These are phyloP conservation scores for Pythium sp. DNA, from an alignment of 352 stramenopile genomes.

Conservation along the genomic window DNA sequence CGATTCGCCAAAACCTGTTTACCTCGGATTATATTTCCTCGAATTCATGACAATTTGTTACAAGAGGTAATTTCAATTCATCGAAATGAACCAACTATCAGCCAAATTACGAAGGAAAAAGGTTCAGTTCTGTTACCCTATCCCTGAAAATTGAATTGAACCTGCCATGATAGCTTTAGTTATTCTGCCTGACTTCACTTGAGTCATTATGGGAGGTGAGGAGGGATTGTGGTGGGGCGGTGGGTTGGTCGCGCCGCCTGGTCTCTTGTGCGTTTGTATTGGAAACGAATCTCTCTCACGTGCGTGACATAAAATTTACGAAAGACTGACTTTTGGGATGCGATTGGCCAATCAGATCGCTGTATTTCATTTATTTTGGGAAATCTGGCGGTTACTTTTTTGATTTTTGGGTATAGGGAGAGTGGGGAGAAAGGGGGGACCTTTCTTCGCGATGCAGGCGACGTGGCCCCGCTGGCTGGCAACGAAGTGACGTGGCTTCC, in stretches of 20 bases:
- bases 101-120: no score
- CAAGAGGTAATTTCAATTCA: no score
- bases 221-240: neutral
- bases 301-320: conserved; percentile 5
- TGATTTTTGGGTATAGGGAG: neutral
- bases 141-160: no score
- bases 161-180: no score
- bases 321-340: neutral
- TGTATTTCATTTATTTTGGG: neutral
- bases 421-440: neutral
- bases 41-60: no score
- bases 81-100: no score
- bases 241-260: neutral
- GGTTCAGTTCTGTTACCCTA: no score
- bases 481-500: neutral
- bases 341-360: neutral
- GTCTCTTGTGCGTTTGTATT: conserved; percentile 7
- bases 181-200: no score
- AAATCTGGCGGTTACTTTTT: neutral
- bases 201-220: neutral
- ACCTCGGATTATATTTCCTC: no score
- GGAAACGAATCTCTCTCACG: conserved; percentile 11
- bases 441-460: neutral
- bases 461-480: neutral
- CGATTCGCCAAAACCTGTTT: no score